phyloP scores from a whole-genome alignment of 805 yeast species.

The Saturnispora serradocipensis region DNA sequence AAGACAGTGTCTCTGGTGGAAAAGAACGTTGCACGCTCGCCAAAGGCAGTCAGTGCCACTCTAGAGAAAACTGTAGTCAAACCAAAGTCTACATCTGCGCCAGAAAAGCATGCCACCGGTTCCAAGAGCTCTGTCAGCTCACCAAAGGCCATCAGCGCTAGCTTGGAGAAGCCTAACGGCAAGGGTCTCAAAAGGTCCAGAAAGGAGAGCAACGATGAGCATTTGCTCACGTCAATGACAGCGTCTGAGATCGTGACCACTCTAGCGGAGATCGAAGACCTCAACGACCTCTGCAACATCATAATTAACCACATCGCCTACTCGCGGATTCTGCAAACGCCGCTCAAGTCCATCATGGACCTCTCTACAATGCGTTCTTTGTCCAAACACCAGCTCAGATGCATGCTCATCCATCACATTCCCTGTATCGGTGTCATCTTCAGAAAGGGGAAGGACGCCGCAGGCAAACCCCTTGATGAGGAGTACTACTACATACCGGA shows the following conservation, averaged over 20 bases:
- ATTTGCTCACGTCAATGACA: conserved; percentile 12
- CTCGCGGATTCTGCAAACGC: conserved; percentile 80
- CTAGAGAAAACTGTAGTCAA: neutral
- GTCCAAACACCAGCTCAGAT: conserved; percentile 35
- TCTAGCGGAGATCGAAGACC: conserved; percentile 30
- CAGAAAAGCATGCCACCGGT: too few relatives aligned
- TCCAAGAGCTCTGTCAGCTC: neutral
- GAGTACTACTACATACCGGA: conserved; percentile 89
- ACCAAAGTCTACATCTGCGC: too few relatives aligned
- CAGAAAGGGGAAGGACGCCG: conserved; percentile 91
- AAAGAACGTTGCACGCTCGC: neutral
- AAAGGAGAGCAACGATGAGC: conserved; percentile 8
- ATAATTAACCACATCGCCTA: conserved; percentile 82
- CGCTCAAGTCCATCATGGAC: conserved; percentile 54
- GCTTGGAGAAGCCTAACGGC: neutral
- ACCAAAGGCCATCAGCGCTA: neutral
- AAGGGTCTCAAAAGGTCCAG: conserved; percentile 7
- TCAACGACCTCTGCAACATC: conserved; percentile 51
- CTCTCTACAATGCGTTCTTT: conserved; percentile 46
- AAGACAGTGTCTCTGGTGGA: too few relatives aligned
- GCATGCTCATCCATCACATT: conserved; percentile 34
- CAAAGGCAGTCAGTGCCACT: neutral
- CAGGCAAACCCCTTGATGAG: conserved; percentile 88
- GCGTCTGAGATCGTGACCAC: conserved; percentile 23
- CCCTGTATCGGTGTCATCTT: conserved; percentile 79